These are phyloP conservation scores for Cryptosporidium ryanae DNA, from an alignment of 169 alveolate species.

Conservation along the genomic window DNA sequence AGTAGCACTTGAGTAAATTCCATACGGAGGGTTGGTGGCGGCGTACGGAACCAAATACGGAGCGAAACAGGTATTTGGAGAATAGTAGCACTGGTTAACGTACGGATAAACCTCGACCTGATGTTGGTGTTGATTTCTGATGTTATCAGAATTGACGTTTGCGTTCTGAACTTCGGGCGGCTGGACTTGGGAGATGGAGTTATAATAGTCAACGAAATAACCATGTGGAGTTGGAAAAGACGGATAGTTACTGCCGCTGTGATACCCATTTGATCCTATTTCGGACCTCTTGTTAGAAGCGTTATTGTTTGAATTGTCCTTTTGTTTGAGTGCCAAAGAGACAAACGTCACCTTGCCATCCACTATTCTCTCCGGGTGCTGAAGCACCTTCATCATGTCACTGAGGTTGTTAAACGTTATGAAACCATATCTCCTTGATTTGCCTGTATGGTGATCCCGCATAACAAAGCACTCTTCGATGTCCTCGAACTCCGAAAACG, in stretches of 20 bases:
- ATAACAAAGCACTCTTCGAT: constrained; percentile 82
- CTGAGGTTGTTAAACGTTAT: constrained; percentile 77
- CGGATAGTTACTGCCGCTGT: not conserved
- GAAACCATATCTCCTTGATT: constrained; percentile 82
- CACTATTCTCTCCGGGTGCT: constrained; percentile 81
- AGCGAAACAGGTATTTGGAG: constrained; percentile 43
- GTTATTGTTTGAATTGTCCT: constrained; percentile 19
- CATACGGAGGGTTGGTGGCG: constrained; percentile 14
- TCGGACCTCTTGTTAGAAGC: constrained; percentile 25
- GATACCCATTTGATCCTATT: not conserved
- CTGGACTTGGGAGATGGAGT: constrained; percentile 14
- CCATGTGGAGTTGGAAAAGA: constrained; percentile 31
- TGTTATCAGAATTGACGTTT: constrained; percentile 27
- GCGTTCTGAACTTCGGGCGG: constrained; percentile 22
- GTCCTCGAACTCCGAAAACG: constrained; percentile 80
- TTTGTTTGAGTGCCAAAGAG: constrained; percentile 79
- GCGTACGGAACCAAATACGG: constrained; percentile 47
- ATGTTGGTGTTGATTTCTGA: constrained; percentile 28
- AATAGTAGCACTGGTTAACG: constrained; percentile 44
- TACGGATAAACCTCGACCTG: constrained; percentile 56
- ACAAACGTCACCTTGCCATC: constrained; percentile 82
- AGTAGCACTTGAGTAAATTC: constrained; percentile 54
- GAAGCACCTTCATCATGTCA: constrained; percentile 82
- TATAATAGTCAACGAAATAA: constrained; percentile 42
- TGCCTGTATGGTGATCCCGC: constrained; percentile 78